Evolutionary conservation across 768 basidiomycete genomes (phyloP).

Genomic region (Infundibulicybe gibba): DNA sequence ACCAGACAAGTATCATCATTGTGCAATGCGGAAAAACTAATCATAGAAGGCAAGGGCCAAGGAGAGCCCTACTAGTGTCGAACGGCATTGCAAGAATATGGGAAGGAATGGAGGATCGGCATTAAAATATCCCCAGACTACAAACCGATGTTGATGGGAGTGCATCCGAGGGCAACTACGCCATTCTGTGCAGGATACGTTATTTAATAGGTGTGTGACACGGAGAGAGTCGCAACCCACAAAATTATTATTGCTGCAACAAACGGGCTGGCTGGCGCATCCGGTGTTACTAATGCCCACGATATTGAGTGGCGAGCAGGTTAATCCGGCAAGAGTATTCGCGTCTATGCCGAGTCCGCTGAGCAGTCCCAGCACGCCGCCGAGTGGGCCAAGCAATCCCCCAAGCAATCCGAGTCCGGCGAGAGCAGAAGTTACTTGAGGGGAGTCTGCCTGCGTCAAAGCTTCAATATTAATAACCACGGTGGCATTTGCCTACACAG

Average conservation of each 20-base stretch:
- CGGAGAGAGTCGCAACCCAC: not conserved
- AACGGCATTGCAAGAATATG: no score
- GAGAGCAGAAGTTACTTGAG: no score
- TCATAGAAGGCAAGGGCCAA: no score
- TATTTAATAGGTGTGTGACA: not conserved
- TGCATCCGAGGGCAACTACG: conserved; percentile 11
- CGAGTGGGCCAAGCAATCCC: no score
- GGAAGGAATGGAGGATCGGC: no score
- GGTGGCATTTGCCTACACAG: not conserved
- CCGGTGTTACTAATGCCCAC: not conserved
- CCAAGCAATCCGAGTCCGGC: no score
- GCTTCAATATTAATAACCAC: not conserved
- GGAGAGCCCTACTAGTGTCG: no score
- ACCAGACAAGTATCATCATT: no score
- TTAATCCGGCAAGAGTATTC: not conserved
- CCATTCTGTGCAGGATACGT: conserved; percentile 4
- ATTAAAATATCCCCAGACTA: not conserved
- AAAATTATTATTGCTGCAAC: conserved; percentile 15
- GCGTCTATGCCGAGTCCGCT: not conserved
- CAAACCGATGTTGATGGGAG: conserved; percentile 10
- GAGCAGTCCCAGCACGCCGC: not conserved
- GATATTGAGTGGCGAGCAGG: not conserved
- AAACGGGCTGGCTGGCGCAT: conserved; percentile 10
- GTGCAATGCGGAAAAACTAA: no score
- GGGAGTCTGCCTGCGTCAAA: conserved; percentile 3